phyloP scores from a whole-genome alignment of 805 yeast genomes.

The Pichia heedii region DNA sequence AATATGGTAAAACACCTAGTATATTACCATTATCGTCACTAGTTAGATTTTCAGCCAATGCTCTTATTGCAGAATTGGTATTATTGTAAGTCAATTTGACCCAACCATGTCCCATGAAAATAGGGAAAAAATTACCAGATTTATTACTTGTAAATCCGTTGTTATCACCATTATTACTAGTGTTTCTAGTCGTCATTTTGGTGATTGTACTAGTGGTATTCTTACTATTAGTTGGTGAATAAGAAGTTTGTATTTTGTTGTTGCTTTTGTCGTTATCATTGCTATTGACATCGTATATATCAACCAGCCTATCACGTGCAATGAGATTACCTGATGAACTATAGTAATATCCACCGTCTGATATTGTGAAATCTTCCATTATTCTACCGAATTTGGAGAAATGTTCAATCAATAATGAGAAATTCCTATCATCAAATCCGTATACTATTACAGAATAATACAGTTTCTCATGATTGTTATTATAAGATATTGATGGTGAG shows the following conservation, averaged over 20 bases:
- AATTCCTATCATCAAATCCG: conserved; percentile 77
- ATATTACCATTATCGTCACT: conserved; percentile 44
- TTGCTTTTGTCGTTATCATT: neutral
- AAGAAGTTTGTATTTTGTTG: neutral
- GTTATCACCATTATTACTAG: too few relatives aligned
- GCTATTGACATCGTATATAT: neutral
- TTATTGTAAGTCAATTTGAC: conserved; percentile 79
- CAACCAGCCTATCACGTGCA: neutral
- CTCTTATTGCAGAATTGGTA: conserved; percentile 67
- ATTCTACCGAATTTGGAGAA: conserved; percentile 11
- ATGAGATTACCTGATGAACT: conserved; percentile 2
- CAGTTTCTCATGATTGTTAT: conserved; percentile 5
- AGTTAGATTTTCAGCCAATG: conserved; percentile 67
- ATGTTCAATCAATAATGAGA: conserved; percentile 50
- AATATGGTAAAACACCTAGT: conserved; percentile 64
- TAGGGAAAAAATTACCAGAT: conserved; percentile 35
- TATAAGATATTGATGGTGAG: neutral
- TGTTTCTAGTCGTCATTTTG: neutral
- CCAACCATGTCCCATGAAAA: conserved; percentile 84
- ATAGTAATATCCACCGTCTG: conserved; percentile 1
- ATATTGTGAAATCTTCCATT: conserved; percentile 9
- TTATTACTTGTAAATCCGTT: too few relatives aligned
- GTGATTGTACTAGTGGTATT: neutral
- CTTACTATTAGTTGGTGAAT: neutral
- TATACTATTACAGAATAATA: conserved; percentile 73